Base-by-base conservation (phyloP, 441 rosid species). In the Gossypium trilobum region DNA sequence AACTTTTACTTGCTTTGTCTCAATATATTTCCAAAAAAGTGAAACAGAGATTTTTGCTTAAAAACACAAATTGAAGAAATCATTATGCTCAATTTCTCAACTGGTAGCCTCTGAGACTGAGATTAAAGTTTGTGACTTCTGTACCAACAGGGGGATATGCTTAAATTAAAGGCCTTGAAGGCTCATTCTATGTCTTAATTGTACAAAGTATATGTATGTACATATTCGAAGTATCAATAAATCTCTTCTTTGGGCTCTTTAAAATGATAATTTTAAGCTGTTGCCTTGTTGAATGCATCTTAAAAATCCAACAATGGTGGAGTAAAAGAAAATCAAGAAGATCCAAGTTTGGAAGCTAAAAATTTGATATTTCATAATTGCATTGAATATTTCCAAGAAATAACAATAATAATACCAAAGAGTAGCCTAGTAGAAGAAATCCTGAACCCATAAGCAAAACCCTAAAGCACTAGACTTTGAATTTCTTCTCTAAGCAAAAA, bases 401-500 rank as follows among this genome's bases (percentile, higher is more conserved):
- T 56, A 10, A 56, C 63, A 82, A 20, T 10, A 73, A 61, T 50
- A 56, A 20, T 56, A 56, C 3, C n/a, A 63, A 16, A 46, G 64
- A n/a, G 29, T 20, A 4, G 70, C 75, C 6, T 31, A 20, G 72
- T 44, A 56, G 60, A 56, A 70, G 73, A 75, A 59, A 52, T 17
- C 46, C 46, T 2, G 46, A 39, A 58, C 72, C 77, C 83, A 23
- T 27, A 55, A 23, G 61, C 8, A 5, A 52, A 52, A 17, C 56
- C 56, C 56, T 42, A 61, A 50, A 42, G 58, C 80, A 48, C 74
- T 48, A 31, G 79, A 72, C 64, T 20, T 81, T 52, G 72, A 65
- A 66, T 75, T 78, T 73, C 71, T 75, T 31, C 74, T 39, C 74
- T 73, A 74, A 42, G 55, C 8, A 52, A 60, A 79, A 74, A 65